Conservation (phyloP, 768 basidiomycete genomes). For the Termitomyces sp. region DNA sequence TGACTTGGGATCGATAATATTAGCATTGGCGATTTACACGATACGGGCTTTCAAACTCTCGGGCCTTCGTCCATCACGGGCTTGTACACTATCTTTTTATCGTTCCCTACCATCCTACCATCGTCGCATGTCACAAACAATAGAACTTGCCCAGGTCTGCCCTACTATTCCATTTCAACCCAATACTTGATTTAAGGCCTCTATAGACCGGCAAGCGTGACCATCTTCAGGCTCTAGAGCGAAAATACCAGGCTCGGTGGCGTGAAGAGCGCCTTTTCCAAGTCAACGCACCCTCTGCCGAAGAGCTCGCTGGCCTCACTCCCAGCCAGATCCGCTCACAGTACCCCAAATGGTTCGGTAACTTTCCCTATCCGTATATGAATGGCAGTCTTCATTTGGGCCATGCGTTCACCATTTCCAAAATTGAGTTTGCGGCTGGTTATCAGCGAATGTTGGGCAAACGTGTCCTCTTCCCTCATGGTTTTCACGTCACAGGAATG, state of each 20-base stretch:
- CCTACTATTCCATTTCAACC: not conserved
- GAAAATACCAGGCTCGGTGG: constrained; percentile 84
- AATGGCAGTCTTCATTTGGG: constrained; percentile 96
- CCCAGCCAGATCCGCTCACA: constrained; percentile 62
- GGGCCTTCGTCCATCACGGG: constrained; percentile 24
- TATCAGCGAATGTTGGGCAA: constrained; percentile 95
- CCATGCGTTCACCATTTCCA: constrained; percentile 97
- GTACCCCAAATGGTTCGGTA: constrained; percentile 97
- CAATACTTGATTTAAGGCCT: constrained; percentile 2
- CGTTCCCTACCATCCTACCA: constrained; percentile 12
- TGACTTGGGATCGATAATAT: constrained; percentile 17
- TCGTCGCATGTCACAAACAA: constrained; percentile 51
- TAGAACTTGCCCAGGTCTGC: constrained; percentile 57
- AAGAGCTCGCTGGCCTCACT: constrained; percentile 60
- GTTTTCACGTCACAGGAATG: constrained; percentile 97
- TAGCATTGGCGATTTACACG: constrained; percentile 12
- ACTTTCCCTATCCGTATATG: constrained; percentile 97
- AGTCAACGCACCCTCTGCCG: constrained; percentile 68
- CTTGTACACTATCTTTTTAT: constrained; percentile 27
- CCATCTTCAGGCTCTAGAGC: constrained; percentile 75
- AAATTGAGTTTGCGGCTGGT: constrained; percentile 95
- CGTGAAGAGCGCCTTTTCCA: constrained; percentile 74
- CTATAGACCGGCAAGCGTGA: constrained; percentile 93
- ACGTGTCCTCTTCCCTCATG: constrained; percentile 93
- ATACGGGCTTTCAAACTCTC: constrained; percentile 15